A percentile compares a stretch with the other conserved stretches of the same genome.
Conservation (phyloP, 495 filamentous ascomycete species). For the Penicillium parvum region DNA sequence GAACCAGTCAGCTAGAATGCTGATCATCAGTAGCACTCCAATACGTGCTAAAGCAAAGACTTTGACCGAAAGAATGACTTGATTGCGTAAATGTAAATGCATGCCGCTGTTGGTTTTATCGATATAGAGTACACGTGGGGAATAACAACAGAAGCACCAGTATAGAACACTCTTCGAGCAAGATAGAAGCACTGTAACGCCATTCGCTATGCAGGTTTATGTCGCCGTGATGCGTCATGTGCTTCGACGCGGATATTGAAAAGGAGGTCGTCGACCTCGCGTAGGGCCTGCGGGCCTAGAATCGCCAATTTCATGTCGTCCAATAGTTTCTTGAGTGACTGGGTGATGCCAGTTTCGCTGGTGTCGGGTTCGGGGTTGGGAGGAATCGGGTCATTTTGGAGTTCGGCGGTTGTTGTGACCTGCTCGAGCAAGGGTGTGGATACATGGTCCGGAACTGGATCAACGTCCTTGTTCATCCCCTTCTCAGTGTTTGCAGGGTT, state of each 20-base stretch:
- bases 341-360: slow-evolving; percentile 35
- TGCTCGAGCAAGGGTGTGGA: neutral
- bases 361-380: slow-evolving; percentile 1
- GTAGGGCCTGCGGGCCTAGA: slow-evolving; percentile 49
- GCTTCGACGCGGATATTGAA: slow-evolving; percentile 63
- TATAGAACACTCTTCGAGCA: slow-evolving; percentile 10
- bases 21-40: no score
- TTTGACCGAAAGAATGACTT: no score
- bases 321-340: slow-evolving; percentile 47
- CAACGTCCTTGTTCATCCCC: slow-evolving; percentile 17
- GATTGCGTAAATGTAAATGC: no score
- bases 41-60: no score
- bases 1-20: no score
- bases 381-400: slow-evolving; percentile 20
- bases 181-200: slow-evolving; percentile 28
- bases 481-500: neutral
- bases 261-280: slow-evolving; percentile 61
- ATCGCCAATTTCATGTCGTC: slow-evolving; percentile 46
- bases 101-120: slow-evolving; percentile 12
- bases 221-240: slow-evolving; percentile 55
- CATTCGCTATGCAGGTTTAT: slow-evolving; percentile 42
- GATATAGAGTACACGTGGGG: slow-evolving; percentile 23
- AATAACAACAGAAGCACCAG: slow-evolving; percentile 15
- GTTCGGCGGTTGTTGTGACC: slow-evolving; percentile 3
- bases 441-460: neutral